Percentiles rank a stretch among this genome's conserved stretches.
phyloP scores from a whole-genome alignment of 1,139 yeast species.

The Taiozyma sp. region DNA sequence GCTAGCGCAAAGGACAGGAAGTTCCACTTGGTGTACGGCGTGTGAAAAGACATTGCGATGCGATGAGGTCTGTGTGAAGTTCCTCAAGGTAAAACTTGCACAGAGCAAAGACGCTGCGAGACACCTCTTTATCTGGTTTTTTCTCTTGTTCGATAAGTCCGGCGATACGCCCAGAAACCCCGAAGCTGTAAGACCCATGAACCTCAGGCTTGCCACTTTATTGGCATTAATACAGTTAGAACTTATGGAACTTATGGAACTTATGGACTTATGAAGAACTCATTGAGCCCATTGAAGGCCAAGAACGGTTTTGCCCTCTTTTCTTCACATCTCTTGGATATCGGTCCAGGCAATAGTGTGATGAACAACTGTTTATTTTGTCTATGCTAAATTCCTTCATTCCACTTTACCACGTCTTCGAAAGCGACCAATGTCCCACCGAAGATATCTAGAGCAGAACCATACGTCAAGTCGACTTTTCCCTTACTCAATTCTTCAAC shows the following conservation, averaged over 20 bases:
- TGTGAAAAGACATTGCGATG: not conserved
- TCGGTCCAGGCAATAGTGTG: too few species aligned
- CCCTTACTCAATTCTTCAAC: constrained; percentile 71
- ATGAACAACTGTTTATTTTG: not conserved
- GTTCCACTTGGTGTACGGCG: constrained; percentile 21
- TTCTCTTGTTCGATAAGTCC: not conserved
- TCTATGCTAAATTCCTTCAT: constrained; percentile 24
- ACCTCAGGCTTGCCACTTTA: too few species aligned
- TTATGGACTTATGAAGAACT: too few species aligned
- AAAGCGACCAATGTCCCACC: constrained; percentile 83
- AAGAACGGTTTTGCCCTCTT: too few species aligned
- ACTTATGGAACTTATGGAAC: too few species aligned
- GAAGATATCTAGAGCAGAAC: constrained; percentile 90
- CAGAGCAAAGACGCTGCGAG: not conserved
- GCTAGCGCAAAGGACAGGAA: constrained; percentile 22
- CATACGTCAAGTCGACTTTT: constrained; percentile 85
- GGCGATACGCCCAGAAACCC: not conserved
- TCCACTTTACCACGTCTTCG: constrained; percentile 73
- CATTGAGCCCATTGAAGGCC: too few species aligned
- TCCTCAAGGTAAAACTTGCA: too few species aligned
- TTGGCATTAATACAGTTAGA: too few species aligned
- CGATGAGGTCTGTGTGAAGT: not conserved
- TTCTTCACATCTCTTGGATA: too few species aligned
- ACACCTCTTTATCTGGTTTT: not conserved
- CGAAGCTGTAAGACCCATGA: too few species aligned